Conservation (phyloP, 2,329 filamentous ascomycete species). For the Aspergillus persii region DNA sequence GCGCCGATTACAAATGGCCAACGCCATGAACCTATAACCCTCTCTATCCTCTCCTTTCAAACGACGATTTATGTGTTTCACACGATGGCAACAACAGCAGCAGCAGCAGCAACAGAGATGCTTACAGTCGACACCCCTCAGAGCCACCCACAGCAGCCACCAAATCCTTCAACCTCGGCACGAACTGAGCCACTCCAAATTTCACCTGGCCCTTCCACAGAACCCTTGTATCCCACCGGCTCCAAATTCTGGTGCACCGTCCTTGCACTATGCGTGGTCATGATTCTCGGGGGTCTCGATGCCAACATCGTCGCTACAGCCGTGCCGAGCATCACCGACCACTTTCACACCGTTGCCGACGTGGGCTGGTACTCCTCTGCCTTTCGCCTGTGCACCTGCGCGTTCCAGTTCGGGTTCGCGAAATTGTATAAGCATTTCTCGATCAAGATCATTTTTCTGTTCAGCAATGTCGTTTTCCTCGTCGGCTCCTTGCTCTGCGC, state of each 20-base stretch:
- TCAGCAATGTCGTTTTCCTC: slow-evolving; percentile 20
- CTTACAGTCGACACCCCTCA: too few species aligned
- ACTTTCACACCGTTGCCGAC: slow-evolving; percentile 27
- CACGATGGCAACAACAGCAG: too few species aligned
- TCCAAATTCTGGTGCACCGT: slow-evolving; percentile 18
- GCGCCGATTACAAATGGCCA: too few species aligned
- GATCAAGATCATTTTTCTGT: slow-evolving; percentile 26
- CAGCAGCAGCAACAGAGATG: too few species aligned
- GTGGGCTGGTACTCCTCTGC: slow-evolving; percentile 31
- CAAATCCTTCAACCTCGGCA: not conserved
- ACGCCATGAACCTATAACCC: too few species aligned
- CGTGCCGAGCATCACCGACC: slow-evolving; percentile 30
- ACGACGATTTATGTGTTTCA: too few species aligned
- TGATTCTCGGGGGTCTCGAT: slow-evolving; percentile 30
- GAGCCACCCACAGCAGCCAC: not conserved
- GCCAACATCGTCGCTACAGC: slow-evolving; percentile 33
- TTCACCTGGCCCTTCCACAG: not conserved
- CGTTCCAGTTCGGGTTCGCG: slow-evolving; percentile 22
- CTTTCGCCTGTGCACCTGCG: slow-evolving; percentile 21
- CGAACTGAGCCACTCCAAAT: slow-evolving; percentile 3
- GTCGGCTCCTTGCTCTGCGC: slow-evolving; percentile 21
- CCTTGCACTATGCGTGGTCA: slow-evolving; percentile 22
- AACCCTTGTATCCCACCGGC: slow-evolving; percentile 14
- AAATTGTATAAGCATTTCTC: slow-evolving; percentile 34
- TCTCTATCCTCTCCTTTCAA: too few species aligned